Conservation (phyloP, 306 rosid species). For the Alnus rubra region DNA sequence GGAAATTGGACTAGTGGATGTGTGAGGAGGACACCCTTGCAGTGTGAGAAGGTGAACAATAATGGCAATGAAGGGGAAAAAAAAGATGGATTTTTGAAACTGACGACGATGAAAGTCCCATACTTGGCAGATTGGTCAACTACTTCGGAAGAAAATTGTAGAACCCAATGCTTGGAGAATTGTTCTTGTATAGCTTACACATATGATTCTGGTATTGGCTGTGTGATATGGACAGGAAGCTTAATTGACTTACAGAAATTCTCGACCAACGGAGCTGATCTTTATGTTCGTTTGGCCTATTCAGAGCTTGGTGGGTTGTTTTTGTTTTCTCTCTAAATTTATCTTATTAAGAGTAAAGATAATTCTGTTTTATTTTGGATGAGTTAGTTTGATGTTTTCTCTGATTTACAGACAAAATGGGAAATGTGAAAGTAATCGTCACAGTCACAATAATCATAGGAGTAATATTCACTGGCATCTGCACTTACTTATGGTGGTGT, state of each 20-base stretch:
- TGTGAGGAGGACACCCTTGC: no score
- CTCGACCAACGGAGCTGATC: conserved; percentile 24
- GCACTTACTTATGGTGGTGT: conserved; percentile 11
- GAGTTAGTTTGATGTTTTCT: background rate
- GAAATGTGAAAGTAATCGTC: conserved; percentile 1
- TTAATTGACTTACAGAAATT: conserved; percentile 21
- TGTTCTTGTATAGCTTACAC: conserved; percentile 39
- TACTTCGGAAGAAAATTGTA: conserved; percentile 16
- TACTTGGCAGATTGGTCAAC: no score
- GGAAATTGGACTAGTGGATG: no score
- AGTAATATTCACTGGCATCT: background rate
- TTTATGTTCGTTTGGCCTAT: conserved; percentile 14
- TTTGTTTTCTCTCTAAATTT: background rate
- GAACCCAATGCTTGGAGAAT: conserved; percentile 10
- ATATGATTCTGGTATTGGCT: conserved; percentile 9
- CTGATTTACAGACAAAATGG: background rate
- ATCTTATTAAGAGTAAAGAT: background rate
- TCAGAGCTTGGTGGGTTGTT: conserved; percentile 24
- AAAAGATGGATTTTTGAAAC: no score
- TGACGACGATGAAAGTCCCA: no score
- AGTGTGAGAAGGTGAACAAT: no score
- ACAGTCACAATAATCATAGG: background rate
- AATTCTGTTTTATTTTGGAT: no score
- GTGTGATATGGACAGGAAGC: conserved; percentile 26
- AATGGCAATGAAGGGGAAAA: no score